Evolutionary conservation across 768 basidiomycete genomes (phyloP), one percentile per base, ranked within the genome.

Genomic region (Daedalea quercina): DNA sequence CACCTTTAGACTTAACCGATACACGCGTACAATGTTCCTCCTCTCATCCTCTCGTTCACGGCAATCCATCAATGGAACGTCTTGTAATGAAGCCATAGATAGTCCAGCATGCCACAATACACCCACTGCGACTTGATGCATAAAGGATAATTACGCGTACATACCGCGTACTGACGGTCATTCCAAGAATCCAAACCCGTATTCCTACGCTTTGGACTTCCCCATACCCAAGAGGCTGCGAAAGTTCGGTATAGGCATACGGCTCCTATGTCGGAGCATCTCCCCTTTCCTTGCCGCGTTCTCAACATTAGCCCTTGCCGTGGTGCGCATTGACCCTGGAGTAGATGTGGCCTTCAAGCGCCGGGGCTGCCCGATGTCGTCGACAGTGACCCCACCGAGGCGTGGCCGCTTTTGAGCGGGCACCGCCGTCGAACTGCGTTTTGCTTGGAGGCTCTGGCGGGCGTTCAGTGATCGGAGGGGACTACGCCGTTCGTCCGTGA

Each of bases 221-320:
- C n/a, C n/a, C n/a, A n/a, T n/a, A n/a, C n/a, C n/a, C n/a, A n/a
- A n/a, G n/a, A n/a, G n/a, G n/a, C n/a, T n/a, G n/a, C n/a, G n/a
- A n/a, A n/a, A n/a, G n/a, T n/a, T n/a, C n/a, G 62, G 61, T 31
- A 60, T 57, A 46, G 58, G 60, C 55, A 62, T 62, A 34, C 60
- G 56, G 48, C 57, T 60, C 49, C 44, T 51, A 2, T 33, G 35
- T 25, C 22, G n/a, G 11, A n/a, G 11, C 17, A 48, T 19, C 48
- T 37, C 51, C 48, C 46, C 28, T 20, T 33, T 50, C 40, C 42
- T 44, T 23, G 42, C 35, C 31, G 40, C 44, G 50, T 51, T 42
- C 31, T 35, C 51, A 17, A 43, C 51, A 49, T 28, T 44, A 22
- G 34, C 43, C 25, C 31, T 25, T 46, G 20, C n/a, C n/a, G n/a